Evolutionary conservation across 2,329 filamentous ascomycete species (phyloP), one percentile per base, ranked within the genome.

Genomic region (Colletotrichum sp.): DNA sequence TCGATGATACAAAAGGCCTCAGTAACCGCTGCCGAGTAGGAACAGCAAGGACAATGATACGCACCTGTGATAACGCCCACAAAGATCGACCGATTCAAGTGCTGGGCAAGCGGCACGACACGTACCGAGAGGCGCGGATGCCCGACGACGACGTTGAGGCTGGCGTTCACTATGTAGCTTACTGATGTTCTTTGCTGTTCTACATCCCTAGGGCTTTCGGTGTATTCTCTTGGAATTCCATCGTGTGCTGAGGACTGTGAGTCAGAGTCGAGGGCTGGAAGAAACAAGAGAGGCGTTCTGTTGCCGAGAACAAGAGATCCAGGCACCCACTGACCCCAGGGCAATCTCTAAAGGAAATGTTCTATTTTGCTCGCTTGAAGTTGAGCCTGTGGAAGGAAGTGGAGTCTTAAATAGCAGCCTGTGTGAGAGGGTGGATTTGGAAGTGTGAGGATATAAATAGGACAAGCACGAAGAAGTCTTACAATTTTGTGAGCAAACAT

Each of bases 141-240:
- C n/a, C 18, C 18, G 18, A 12, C 9, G 0, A 4, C 0, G 0
- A 1, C 18, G 10, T 52, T 10, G 43, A 22, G 43, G 1, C 18
- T 52, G 43, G 43, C 43, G 10, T 1, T 3, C 1, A 22, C 10
- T 0, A 22, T 13, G 10, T 22, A 13, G 6, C 2, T 52, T 0
- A 3, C 10, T 52, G n/a, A 1, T 52, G 12, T 52, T 0, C n/a
- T 22, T 10, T 22, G 43, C 1, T 52, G 43, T 52, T 4, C 43
- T 22, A 0, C 43, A 4, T 22, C 43, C 10, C 10, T 5, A 8
- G 6, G 0, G 0, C 4, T 22, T 22, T 22, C 2, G 4, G 6
- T 22, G n/a, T 52, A 1, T 52, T 3, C 0, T 52, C 4, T 52
- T 52, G 3, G 43, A 4, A 52, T 52, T 22, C 43, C 0, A 52